Conservation (phyloP, 2,329 filamentous ascomycete genomes). For the Colletotrichum neosansevieriae region DNA sequence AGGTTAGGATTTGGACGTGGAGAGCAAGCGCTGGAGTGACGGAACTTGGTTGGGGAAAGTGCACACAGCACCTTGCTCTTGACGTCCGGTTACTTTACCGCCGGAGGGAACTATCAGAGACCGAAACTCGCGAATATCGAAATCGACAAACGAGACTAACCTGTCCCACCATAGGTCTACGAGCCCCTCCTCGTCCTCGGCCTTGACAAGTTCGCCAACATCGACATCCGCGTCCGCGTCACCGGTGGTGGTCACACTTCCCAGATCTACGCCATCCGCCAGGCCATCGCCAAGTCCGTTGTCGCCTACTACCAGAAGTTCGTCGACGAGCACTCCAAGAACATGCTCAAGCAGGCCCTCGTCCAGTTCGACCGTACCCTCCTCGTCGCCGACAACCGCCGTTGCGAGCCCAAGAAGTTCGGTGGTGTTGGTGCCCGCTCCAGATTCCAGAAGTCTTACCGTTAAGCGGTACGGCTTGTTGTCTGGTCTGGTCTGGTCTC, state of each 20-base stretch:
- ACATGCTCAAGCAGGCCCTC: slow-evolving; percentile 97
- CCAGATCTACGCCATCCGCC: slow-evolving; percentile 97
- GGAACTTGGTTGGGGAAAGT: not conserved
- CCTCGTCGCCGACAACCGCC: slow-evolving; percentile 98
- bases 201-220: slow-evolving; percentile 94
- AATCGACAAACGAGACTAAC: slow-evolving; percentile 18
- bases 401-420: slow-evolving; percentile 99
- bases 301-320: slow-evolving; percentile 98
- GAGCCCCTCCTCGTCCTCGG: slow-evolving; percentile 97
- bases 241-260: slow-evolving; percentile 97
- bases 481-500: slow-evolving; percentile 28
- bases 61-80: slow-evolving; percentile 12
- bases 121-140: not conserved
- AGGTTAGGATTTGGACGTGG: not conserved
- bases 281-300: slow-evolving; percentile 98
- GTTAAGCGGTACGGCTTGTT: slow-evolving; percentile 70
- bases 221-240: slow-evolving; percentile 98
- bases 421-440: slow-evolving; percentile 93
- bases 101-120: not conserved
- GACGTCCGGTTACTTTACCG: not conserved
- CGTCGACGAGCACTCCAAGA: slow-evolving; percentile 99
- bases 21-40: slow-evolving; percentile 21
- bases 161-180: slow-evolving; percentile 78
- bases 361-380: slow-evolving; percentile 97
- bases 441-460: slow-evolving; percentile 99